Evolutionary conservation across 2,329 filamentous ascomycete genomes (phyloP).

Genomic region (Penicillium decumbens): DNA sequence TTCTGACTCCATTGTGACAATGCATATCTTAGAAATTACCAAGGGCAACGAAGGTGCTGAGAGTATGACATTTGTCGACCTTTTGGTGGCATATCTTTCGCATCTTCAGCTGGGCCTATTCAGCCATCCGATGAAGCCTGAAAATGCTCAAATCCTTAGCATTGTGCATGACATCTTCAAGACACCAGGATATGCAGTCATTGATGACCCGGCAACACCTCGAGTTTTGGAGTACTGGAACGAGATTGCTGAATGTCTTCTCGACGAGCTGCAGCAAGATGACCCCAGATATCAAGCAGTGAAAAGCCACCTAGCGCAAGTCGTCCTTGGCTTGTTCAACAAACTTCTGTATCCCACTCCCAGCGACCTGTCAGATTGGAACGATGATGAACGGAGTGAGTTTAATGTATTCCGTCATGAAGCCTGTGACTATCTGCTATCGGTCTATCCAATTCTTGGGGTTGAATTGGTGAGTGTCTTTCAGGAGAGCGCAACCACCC

Average conservation of each 20-base stretch:
- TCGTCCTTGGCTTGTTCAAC: conserved; percentile 40
- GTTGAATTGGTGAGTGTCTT: conserved; percentile 41
- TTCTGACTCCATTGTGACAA: conserved; percentile 30
- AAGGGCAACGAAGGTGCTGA: conserved; percentile 38
- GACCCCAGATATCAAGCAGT: conserved; percentile 28
- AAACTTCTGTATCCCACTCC: conserved; percentile 40
- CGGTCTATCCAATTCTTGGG: conserved; percentile 43
- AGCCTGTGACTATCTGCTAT: conserved; percentile 44
- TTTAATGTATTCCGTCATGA: conserved; percentile 44
- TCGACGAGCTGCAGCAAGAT: conserved; percentile 29
- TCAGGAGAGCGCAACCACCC: conserved; percentile 34
- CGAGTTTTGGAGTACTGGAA: conserved; percentile 43
- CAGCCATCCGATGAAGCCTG: conserved; percentile 27
- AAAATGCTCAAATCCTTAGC: conserved; percentile 33
- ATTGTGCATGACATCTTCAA: conserved; percentile 39
- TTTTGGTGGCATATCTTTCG: conserved; percentile 37
- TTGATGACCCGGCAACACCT: conserved; percentile 38
- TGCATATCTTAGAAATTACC: conserved; percentile 30
- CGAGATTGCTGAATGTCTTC: conserved; percentile 38
- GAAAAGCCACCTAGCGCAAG: conserved; percentile 38
- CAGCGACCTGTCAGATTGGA: conserved; percentile 37
- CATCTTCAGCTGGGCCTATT: conserved; percentile 31
- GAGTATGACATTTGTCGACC: conserved; percentile 39
- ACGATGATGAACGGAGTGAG: conserved; percentile 41
- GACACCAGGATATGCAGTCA: conserved; percentile 38